Conservation (phyloP, 768 basidiomycete genomes). For the Russula compacta region DNA sequence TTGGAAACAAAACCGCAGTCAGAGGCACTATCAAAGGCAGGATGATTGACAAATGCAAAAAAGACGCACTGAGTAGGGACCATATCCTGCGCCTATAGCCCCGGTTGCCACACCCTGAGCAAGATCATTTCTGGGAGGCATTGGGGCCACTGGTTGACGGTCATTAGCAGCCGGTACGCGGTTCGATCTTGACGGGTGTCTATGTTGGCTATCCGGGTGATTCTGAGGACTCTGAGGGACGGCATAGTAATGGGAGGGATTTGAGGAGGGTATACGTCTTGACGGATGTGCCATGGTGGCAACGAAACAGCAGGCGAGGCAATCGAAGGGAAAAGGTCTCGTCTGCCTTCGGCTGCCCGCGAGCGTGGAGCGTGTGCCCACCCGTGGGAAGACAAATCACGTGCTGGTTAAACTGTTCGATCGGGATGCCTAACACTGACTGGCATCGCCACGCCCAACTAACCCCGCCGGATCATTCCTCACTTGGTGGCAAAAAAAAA, state of each 20-base stretch:
- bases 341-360: neutral
- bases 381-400: neutral
- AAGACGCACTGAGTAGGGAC: constrained; percentile 67
- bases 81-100: constrained; percentile 69
- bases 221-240: constrained; percentile 50
- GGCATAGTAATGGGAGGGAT: constrained; percentile 49
- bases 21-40: neutral
- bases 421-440: neutral
- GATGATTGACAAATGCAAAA: neutral
- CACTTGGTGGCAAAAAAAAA: too few species aligned
- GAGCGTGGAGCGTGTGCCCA: neutral
- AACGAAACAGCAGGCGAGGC: neutral
- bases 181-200: constrained; percentile 15
- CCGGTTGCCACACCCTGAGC: constrained; percentile 76
- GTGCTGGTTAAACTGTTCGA: neutral
- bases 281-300: constrained; percentile 18
- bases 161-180: constrained; percentile 17
- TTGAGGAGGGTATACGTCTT: constrained; percentile 13
- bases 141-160: constrained; percentile 4
- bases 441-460: too few species aligned
- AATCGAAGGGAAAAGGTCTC: neutral
- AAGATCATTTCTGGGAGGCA: constrained; percentile 40
- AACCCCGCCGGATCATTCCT: too few species aligned
- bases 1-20: constrained; percentile 24
- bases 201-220: constrained; percentile 12